A percentile compares a stretch with the other conserved stretches of the same genome.
Evolutionary conservation across 179 eudicot species (phyloP).

Genomic region (Beta macrorhiza): DNA sequence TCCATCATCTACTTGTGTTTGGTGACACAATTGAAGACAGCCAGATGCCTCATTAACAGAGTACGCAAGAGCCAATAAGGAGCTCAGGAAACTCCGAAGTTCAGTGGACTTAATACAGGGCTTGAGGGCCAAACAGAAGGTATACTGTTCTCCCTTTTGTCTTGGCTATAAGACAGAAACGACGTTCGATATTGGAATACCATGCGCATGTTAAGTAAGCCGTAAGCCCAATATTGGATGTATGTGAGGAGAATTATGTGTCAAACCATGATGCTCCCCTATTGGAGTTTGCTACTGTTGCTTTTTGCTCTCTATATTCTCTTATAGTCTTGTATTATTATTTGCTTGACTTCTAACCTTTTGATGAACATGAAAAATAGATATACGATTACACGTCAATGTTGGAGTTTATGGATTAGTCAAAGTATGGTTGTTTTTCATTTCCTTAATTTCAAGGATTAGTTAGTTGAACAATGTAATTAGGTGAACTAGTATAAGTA

Average conservation of each 20-base stretch:
- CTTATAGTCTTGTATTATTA: not conserved
- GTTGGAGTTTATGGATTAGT: too few species aligned
- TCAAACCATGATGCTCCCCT: not conserved
- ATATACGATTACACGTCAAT: too few species aligned
- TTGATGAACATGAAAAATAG: too few species aligned
- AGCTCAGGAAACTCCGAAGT: constrained; percentile 58
- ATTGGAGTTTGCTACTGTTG: not conserved
- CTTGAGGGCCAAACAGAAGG: constrained; percentile 81
- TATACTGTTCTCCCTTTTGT: constrained; percentile 18
- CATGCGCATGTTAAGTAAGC: too few species aligned
- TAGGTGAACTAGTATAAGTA: too few species aligned
- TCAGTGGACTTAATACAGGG: constrained; percentile 61
- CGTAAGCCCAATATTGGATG: not conserved
- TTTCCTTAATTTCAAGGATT: too few species aligned
- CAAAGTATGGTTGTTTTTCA: too few species aligned
- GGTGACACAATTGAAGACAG: constrained; percentile 62
- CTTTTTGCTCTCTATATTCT: not conserved
- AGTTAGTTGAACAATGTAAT: too few species aligned
- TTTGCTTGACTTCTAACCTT: not conserved
- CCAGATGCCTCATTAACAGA: constrained; percentile 65
- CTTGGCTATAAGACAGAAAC: not conserved
- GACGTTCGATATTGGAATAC: not conserved
- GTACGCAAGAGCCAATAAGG: constrained; percentile 81
- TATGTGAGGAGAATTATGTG: too few species aligned
- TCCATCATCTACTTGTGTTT: constrained; percentile 4